A percentile compares a stretch with the other conserved stretches of the same genome.
phyloP scores from a whole-genome alignment of 345 rosid species.

The Gossypium raimondii region DNA sequence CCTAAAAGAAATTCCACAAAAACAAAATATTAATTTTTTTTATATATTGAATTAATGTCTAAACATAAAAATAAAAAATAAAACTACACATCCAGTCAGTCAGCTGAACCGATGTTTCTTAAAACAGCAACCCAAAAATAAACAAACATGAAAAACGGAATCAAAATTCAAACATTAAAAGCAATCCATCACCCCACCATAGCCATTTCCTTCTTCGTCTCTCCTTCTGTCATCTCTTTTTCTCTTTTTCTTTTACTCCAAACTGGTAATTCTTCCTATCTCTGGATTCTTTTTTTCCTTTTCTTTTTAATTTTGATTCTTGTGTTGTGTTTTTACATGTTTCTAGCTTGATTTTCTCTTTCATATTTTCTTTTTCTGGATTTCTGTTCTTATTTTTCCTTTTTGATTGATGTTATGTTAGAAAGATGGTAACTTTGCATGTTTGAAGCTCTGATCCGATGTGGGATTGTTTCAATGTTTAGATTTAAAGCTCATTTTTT shows the following conservation, averaged over 20 bases:
- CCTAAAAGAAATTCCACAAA: no score
- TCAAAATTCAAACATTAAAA: constrained; percentile 1
- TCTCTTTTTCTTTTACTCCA: neutral
- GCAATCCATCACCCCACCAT: neutral
- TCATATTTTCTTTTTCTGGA: neutral
- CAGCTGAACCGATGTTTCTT: neutral
- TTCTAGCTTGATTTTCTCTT: neutral
- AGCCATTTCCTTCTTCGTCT: constrained; percentile 1
- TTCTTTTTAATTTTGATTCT: neutral
- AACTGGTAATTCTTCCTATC: neutral
- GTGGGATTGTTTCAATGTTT: constrained; percentile 3
- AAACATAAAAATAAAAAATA: neutral
- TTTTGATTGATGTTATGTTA: neutral
- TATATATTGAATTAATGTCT: neutral
- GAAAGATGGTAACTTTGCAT: neutral
- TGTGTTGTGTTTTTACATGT: neutral
- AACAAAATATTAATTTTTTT: no score
- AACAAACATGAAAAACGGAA: neutral
- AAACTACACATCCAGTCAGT: neutral
- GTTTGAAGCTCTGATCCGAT: constrained; percentile 7
- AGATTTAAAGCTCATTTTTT: constrained; percentile 2
- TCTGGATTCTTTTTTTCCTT: neutral
- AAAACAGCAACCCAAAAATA: constrained; percentile 3
- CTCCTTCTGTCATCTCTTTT: neutral
- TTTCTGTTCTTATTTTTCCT: neutral